These are phyloP conservation scores for Yamagishiella unicocca DNA, from an alignment of 139 green algal genomes.

Conservation along the genomic window DNA sequence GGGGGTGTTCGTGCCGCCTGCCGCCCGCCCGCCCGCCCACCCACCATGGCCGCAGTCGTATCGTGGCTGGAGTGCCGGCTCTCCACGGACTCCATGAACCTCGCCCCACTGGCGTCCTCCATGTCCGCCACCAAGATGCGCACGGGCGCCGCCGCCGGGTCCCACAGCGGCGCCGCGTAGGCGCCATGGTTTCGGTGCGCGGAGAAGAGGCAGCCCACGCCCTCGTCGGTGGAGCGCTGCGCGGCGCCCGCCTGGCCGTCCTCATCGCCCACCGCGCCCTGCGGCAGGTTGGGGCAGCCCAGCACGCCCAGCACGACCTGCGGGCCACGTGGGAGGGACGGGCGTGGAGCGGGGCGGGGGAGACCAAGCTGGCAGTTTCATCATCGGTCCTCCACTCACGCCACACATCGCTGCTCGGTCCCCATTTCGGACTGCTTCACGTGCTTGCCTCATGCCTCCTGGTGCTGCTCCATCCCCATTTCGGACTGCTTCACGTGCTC, in stretches of 20 bases:
- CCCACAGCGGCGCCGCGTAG: slow-evolving; percentile 68
- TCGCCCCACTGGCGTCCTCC: slow-evolving; percentile 39
- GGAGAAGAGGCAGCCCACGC: slow-evolving; percentile 83
- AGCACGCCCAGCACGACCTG: slow-evolving; percentile 88
- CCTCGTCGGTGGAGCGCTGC: background rate
- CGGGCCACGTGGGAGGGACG: no score
- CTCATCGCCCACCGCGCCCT: slow-evolving; percentile 48
- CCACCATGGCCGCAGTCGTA: slow-evolving; percentile 72
- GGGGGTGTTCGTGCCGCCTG: background rate
- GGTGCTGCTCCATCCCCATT: no score
- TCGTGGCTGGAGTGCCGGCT: slow-evolving; percentile 82
- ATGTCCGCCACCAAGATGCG: slow-evolving; percentile 53
- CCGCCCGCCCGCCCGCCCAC: background rate
- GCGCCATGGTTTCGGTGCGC: slow-evolving; percentile 74
- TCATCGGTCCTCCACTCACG: no score
- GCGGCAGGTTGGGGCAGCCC: slow-evolving; percentile 96
- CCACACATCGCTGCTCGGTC: no score
- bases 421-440: no score
- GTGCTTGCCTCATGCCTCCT: no score
- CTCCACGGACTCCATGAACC: slow-evolving; percentile 95
- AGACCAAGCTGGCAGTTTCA: no score
- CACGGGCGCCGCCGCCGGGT: slow-evolving; percentile 34
- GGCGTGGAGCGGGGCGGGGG: no score
- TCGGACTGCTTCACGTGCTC: no score
- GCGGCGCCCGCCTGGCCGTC: background rate